phyloP scores from a whole-genome alignment of 352 stramenopile genomes.

The Thalassiosira hispida region DNA sequence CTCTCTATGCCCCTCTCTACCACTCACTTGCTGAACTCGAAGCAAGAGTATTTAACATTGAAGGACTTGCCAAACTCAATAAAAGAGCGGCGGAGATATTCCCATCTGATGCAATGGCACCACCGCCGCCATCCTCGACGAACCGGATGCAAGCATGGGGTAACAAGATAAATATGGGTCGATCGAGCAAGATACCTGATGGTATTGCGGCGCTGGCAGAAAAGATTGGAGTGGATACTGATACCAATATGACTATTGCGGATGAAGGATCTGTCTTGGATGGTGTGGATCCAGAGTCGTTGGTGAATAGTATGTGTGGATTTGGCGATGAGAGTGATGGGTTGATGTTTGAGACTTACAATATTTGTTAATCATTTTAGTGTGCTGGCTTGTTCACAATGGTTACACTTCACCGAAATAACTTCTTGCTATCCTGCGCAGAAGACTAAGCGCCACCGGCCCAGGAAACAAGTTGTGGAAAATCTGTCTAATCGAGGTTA shows the following conservation, averaged over 20 bases:
- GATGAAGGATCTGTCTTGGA: constrained; percentile 18
- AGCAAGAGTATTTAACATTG: constrained; percentile 79
- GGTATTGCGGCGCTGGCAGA: constrained; percentile 63
- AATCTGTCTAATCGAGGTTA: no score
- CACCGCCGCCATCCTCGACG: constrained; percentile 23
- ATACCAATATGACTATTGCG: constrained; percentile 23
- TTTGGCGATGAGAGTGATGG: constrained; percentile 18
- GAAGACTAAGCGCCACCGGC: no score
- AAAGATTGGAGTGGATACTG: constrained; percentile 65
- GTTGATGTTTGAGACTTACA: constrained; percentile 6
- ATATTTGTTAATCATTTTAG: no score
- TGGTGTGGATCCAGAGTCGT: constrained; percentile 40
- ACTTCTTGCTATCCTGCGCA: no score
- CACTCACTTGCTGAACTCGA: constrained; percentile 82
- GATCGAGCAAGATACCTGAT: constrained; percentile 46
- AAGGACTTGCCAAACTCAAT: constrained; percentile 76
- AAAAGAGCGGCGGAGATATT: constrained; percentile 71
- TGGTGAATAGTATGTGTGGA: constrained; percentile 46
- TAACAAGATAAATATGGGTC: constrained; percentile 52
- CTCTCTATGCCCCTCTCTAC: constrained; percentile 75
- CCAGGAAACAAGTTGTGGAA: no score
- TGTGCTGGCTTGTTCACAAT: no score
- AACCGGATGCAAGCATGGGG: constrained; percentile 47
- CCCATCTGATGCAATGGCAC: constrained; percentile 58
- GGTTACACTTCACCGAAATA: no score